Percentiles rank a stretch among this genome's conserved stretches.
These are phyloP conservation scores for Cinchona pubescens DNA, from an alignment of 257 asterid species.

Conservation along the genomic window DNA sequence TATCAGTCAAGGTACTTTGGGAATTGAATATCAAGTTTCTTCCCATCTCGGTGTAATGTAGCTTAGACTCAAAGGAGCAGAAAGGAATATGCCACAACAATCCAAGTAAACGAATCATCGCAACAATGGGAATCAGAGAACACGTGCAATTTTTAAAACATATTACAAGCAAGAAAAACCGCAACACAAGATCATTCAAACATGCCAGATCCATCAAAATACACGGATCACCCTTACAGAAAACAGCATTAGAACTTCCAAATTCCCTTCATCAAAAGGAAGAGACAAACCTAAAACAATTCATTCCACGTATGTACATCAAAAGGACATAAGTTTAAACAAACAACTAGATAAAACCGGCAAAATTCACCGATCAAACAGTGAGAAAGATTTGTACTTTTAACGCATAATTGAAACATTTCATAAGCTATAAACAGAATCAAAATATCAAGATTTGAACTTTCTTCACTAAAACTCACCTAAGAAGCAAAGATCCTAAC, in stretches of 20 bases:
- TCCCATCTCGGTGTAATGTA: not conserved
- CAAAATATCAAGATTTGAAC: constrained; percentile 19
- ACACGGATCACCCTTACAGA: constrained; percentile 7
- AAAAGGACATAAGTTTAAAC: not conserved
- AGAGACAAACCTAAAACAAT: not conserved
- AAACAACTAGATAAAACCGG: not conserved
- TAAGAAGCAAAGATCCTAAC: constrained; percentile 69
- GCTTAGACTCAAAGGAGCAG: not conserved
- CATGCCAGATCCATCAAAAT: constrained; percentile 21
- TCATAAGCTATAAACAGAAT: constrained; percentile 1
- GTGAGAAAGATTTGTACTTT: not conserved
- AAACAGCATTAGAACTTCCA: constrained; percentile 7
- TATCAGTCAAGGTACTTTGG: not conserved
- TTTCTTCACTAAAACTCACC: constrained; percentile 52
- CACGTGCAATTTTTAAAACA: constrained; percentile 22
- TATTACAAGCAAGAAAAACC: constrained; percentile 31
- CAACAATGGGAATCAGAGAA: constrained; percentile 25
- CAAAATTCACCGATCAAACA: not conserved
- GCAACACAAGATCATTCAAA: constrained; percentile 21
- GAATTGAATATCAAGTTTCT: not conserved
- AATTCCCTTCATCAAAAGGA: not conserved
- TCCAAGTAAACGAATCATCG: constrained; percentile 23
- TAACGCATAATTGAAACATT: not conserved
- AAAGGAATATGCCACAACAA: constrained; percentile 11
- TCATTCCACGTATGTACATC: constrained; percentile 3